Evolutionary conservation across 2,329 filamentous ascomycete genomes (phyloP), one percentile per base, ranked within the genome.

Genomic region (Epichloe uncinata): DNA sequence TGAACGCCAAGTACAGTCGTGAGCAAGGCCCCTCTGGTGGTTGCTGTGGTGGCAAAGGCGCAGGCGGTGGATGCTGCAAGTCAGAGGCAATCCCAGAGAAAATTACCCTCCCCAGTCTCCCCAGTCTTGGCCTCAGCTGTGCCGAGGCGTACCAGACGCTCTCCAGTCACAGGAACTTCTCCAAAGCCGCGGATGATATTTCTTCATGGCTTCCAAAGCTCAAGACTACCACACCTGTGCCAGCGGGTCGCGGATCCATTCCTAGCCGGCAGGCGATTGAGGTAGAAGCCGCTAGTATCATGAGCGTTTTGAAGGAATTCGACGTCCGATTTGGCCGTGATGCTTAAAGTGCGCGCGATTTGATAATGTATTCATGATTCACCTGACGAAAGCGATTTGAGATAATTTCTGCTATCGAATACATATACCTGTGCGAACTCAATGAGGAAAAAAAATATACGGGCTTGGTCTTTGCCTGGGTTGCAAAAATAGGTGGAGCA

Each of bases 281-380:
- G 63, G 84, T 90, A 15, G 85, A 90, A 66, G 84, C 85, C 6
- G 85, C 85, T 0, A 89, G 85, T 63, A 87, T 90, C 49, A 89
- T 90, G 85, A 84, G 83, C 41, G 85, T 89, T n/a, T 67, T 90
- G 52, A 86, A 85, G 64, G 82, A 85, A 55, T 90, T 90, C 66
- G 85, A 90, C 59, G 74, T 87, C 46, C 71, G 85, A 49, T 90
- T 90, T 63, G 81, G 81, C 38, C 60, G 65, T 37, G 65, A 67
- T 45, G 62, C 62, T 43, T 68, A 57, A 61, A 43, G 15, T 7
- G 35, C n/a, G 16, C 9, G 37, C 13, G 41, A 43, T 16, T 26
- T 8, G 20, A 15, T 16, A 20, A 41, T 41, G 38, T n/a, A 41
- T 16, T 12, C n/a, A 42, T 26, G 40, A 43, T 43, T 43, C n/a